Base-by-base conservation (phyloP, 768 basidiomycete genomes). In the Boletus insuetus region DNA sequence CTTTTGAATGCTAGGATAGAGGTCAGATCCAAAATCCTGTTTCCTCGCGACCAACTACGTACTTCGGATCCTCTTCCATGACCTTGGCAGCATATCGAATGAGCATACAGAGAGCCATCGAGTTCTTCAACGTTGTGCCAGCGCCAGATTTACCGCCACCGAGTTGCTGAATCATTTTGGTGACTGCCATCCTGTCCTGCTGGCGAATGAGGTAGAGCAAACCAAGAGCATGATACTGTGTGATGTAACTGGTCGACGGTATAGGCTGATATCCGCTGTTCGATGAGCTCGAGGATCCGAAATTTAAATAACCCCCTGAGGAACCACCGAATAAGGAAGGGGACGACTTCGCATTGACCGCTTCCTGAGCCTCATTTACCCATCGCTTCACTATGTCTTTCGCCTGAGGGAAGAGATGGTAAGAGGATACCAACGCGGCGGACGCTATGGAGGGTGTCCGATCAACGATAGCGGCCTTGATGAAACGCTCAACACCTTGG, bases 11-110 rank as follows among this genome's bases (percentile, higher is more conserved):
- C 96, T 99, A 62, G 1, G 26, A 19, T 26, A 4, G 14, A 1
- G 17, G 9, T 52, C 17, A 51, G 44, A 46, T 55, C 39, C 34
- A 8, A 34, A 26, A 2, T 17, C 40, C 46, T 19, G 13, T 37
- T 14, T 19, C n/a, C 7, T 24, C 22, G 10, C 31, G 13, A 54
- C 46, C n/a, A 20, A 53, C 51, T 29, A 60, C 91, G 60, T 71
- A 98, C 97, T 98, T 98, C 12, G 92, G 89, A 72, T 99, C 97
- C 61, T 99, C 97, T 63, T 98, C 96, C 82, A 95, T 94, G 46
- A 98, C 92, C 74, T 98, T 98, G n/a, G 94, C 87, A 13, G 96
- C 94, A 74, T 94, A 98, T 26, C 96, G 86, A 70, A 98, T 96
- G 61, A 99, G 80, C 95, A 99, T 97, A 73, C 94, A 98, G 34